Conservation (phyloP, 108 stramenopile genomes). For the Cyclotella kingstonii region DNA sequence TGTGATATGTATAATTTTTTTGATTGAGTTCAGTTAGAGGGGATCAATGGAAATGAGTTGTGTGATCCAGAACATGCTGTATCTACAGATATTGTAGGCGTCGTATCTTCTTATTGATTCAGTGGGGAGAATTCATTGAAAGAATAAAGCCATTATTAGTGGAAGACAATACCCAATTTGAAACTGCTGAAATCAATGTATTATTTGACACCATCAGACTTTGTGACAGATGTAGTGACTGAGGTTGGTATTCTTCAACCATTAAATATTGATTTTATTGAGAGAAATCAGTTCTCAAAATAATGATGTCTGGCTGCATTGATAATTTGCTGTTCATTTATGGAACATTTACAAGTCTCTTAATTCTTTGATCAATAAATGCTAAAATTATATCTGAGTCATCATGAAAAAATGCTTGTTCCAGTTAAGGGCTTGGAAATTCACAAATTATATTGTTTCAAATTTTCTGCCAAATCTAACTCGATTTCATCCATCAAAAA, state of each 20-base stretch:
- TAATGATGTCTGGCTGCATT: constrained; percentile 15
- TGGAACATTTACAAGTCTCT: neutral
- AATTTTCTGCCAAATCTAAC: constrained; percentile 74
- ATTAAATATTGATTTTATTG: constrained; percentile 92
- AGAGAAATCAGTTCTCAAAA: constrained; percentile 88
- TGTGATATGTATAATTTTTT: constrained; percentile 99
- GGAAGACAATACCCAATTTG: constrained; percentile 53
- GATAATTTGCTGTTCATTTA: neutral
- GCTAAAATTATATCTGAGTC: too few relatives aligned
- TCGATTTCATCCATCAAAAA: constrained; percentile 88
- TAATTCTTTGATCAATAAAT: too few relatives aligned
- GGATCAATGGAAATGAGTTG: constrained; percentile 94
- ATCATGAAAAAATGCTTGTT: too few relatives aligned
- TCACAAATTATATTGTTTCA: constrained; percentile 94
- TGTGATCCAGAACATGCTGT: constrained; percentile 85
- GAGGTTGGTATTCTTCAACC: constrained; percentile 97
- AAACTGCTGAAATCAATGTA: constrained; percentile 89
- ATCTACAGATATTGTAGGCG: constrained; percentile 38
- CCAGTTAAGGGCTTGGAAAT: constrained; percentile 50
- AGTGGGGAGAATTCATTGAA: constrained; percentile 18
- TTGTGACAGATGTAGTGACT: constrained; percentile 95
- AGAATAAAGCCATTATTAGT: constrained; percentile 37
- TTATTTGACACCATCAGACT: constrained; percentile 93
- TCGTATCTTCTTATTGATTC: constrained; percentile 33
- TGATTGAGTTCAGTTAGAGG: constrained; percentile 94